phyloP scores from a whole-genome alignment of 345 rosid genomes.

The Murraya paniculata region DNA sequence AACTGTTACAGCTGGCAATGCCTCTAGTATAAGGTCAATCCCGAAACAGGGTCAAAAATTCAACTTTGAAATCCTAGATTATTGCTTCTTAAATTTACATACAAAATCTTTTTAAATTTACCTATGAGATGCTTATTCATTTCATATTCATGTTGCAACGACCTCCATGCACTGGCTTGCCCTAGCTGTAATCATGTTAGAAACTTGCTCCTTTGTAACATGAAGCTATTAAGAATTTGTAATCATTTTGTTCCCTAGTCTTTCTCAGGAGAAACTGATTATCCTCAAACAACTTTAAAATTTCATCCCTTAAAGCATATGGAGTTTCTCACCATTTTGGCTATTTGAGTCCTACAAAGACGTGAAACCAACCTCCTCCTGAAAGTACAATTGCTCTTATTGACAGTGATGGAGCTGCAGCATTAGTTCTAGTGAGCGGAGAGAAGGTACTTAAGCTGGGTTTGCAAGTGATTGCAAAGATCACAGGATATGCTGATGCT shows the following conservation, averaged over 20 bases:
- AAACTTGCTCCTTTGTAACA: neutral
- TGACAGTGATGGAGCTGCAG: slow-evolving; percentile 97
- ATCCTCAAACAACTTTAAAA: neutral
- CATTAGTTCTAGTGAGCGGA: slow-evolving; percentile 88
- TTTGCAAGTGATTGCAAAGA: slow-evolving; percentile 76
- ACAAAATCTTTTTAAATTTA: neutral
- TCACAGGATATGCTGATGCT: slow-evolving; percentile 87
- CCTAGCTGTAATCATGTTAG: neutral
- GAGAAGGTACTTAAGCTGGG: slow-evolving; percentile 74
- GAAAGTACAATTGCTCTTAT: slow-evolving; percentile 15
- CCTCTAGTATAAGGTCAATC: slow-evolving; percentile 89
- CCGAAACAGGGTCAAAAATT: no score
- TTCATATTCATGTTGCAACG: neutral
- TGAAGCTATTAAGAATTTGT: neutral
- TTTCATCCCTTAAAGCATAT: neutral
- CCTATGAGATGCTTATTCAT: neutral
- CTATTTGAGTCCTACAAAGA: neutral
- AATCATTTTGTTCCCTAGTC: neutral
- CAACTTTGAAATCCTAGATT: neutral
- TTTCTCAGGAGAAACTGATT: neutral
- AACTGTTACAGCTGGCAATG: slow-evolving; percentile 94
- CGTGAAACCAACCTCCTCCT: slow-evolving; percentile 8
- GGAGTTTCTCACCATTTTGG: neutral
- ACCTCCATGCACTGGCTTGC: neutral
- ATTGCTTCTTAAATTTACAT: neutral